These are phyloP conservation scores for Brasenia schreberi DNA, from an alignment of 164 flowering plant genomes.

Conservation along the genomic window DNA sequence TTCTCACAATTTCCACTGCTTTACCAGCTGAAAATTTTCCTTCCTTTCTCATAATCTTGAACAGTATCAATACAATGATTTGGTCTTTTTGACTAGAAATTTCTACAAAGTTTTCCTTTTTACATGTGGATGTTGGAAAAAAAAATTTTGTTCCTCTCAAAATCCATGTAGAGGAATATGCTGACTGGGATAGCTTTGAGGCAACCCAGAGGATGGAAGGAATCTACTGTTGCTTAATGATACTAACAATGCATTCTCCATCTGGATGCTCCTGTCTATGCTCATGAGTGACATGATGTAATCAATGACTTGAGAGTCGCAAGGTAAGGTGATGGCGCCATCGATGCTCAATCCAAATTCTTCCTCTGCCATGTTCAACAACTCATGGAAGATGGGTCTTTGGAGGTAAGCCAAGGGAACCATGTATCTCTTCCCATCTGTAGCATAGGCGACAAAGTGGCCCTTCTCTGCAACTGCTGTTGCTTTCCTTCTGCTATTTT, in stretches of 20 bases:
- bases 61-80: no score
- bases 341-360: constrained; percentile 4
- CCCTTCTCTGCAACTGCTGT: neutral
- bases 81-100: neutral
- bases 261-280: neutral
- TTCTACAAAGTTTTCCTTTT: neutral
- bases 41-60: no score
- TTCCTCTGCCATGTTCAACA: constrained; percentile 7
- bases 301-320: constrained; percentile 5
- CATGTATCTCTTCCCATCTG: constrained; percentile 1
- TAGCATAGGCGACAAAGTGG: constrained; percentile 5
- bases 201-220: neutral
- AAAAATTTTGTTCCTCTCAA: neutral
- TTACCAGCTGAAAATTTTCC: no score
- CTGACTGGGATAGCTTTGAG: neutral
- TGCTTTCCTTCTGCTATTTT: neutral
- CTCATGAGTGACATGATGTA: constrained; percentile 2
- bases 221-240: neutral
- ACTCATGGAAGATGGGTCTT: constrained; percentile 4
- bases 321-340: constrained; percentile 7
- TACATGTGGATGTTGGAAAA: neutral
- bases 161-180: constrained; percentile 1
- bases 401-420: constrained; percentile 2
- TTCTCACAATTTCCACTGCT: no score
- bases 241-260: constrained; percentile 3